These are phyloP conservation scores for Phytophthora quininea DNA, from an alignment of 352 stramenopile genomes.

Conservation along the genomic window DNA sequence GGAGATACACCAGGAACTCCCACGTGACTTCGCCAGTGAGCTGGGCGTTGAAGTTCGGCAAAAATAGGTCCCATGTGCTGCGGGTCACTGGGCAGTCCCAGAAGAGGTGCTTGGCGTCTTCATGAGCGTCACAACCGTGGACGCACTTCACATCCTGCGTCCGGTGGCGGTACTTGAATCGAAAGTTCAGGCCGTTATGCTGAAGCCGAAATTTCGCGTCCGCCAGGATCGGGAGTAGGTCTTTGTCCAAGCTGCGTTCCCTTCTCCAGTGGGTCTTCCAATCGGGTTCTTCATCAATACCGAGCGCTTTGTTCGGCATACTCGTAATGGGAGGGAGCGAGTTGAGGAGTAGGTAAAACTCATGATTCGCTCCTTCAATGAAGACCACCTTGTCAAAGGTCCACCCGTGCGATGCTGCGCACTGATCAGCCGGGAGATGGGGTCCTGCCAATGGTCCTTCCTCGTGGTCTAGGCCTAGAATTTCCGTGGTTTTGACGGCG, in stretches of 20 bases:
- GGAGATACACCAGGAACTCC: constrained; percentile 6
- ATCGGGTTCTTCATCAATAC: constrained; percentile 3
- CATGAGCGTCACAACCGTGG: constrained; percentile 7
- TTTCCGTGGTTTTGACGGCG: not conserved
- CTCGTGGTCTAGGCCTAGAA: not conserved
- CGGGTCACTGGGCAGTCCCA: constrained; percentile 1
- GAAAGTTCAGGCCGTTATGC: constrained; percentile 22
- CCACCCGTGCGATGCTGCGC: constrained; percentile 8
- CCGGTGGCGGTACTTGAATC: constrained; percentile 12
- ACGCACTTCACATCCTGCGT: constrained; percentile 11
- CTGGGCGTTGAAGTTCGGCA: not conserved
- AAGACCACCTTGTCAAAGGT: constrained; percentile 7
- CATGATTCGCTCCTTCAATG: constrained; percentile 2
- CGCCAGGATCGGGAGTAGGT: constrained; percentile 13
- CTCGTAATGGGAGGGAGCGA: not conserved
- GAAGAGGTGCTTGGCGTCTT: constrained; percentile 21
- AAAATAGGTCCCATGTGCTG: not conserved
- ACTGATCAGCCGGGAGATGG: not conserved
- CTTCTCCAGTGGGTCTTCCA: constrained; percentile 4
- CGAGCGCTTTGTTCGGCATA: not conserved
- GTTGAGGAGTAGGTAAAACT: constrained; percentile 20
- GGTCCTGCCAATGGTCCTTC: not conserved
- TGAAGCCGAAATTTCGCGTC: constrained; percentile 25
- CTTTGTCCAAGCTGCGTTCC: constrained; percentile 5
- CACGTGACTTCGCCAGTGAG: not conserved